Evolutionary conservation across 768 basidiomycete species (phyloP).

Genomic region (Myochromella boudieri): DNA sequence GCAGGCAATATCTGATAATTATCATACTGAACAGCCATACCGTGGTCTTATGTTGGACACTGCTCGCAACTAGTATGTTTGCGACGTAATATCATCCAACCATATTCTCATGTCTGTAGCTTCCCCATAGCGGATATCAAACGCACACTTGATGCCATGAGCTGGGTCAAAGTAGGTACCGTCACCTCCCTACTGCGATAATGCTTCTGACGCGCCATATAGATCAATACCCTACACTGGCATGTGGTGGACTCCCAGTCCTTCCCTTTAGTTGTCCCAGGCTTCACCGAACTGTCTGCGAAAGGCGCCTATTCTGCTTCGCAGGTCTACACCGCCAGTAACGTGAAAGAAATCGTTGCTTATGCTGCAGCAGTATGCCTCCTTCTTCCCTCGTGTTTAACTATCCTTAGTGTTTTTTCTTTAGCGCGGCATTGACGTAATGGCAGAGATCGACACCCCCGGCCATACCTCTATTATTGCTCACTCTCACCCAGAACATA

Average conservation of each 20-base stretch:
- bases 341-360: constrained; percentile 58
- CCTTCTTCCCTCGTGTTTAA: constrained; percentile 1
- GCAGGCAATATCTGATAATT: too few relatives aligned
- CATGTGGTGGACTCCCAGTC: constrained; percentile 82
- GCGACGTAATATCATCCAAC: too few relatives aligned
- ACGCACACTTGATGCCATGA: constrained; percentile 76
- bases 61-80: constrained; percentile 61
- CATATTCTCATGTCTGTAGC: constrained; percentile 28
- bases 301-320: constrained; percentile 67
- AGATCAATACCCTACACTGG: constrained; percentile 84
- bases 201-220: background rate
- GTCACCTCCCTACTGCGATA: constrained; percentile 21
- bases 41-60: constrained; percentile 84
- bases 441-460: constrained; percentile 80
- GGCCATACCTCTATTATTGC: constrained; percentile 77
- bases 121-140: constrained; percentile 64
- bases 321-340: constrained; percentile 50
- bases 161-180: constrained; percentile 65
- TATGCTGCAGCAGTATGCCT: constrained; percentile 70
- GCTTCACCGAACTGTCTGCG: constrained; percentile 56
- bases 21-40: constrained; percentile 48
- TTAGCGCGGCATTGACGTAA: constrained; percentile 73
- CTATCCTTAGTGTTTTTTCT: background rate
- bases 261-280: constrained; percentile 69
- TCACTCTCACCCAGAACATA: constrained; percentile 66